phyloP scores from a whole-genome alignment of 495 filamentous ascomycete genomes.

The Hyaloscypha finlandica region DNA sequence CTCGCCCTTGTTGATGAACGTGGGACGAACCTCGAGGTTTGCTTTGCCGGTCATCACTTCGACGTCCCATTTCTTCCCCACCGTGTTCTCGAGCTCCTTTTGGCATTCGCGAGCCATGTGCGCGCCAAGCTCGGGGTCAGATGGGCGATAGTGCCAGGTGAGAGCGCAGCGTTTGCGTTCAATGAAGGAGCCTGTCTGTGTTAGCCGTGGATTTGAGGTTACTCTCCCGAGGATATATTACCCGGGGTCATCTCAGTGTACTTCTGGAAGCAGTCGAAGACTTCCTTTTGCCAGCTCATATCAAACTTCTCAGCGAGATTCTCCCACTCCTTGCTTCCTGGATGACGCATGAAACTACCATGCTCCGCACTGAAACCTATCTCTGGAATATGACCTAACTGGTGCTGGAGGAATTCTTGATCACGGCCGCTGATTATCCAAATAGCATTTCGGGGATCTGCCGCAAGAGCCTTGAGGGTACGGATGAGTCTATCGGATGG shows the following conservation, averaged over 20 bases:
- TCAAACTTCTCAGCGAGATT: conserved; percentile 79
- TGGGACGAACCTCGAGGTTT: conserved; percentile 94
- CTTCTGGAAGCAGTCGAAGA: conserved; percentile 76
- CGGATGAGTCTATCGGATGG: conserved; percentile 80
- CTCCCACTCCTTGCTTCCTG: conserved; percentile 73
- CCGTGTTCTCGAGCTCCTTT: conserved; percentile 69
- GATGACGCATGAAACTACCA: conserved; percentile 87
- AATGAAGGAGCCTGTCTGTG: conserved; percentile 70
- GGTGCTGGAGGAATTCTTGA: conserved; percentile 81
- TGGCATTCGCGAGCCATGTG: conserved; percentile 77
- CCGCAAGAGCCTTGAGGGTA: conserved; percentile 75
- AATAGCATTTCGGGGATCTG: conserved; percentile 80
- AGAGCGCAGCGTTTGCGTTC: conserved; percentile 89
- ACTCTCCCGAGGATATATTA: conserved; percentile 31
- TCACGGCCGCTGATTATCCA: conserved; percentile 98
- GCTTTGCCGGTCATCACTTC: conserved; percentile 96
- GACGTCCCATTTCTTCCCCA: conserved; percentile 77
- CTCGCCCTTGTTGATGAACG: conserved; percentile 93
- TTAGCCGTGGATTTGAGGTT: conserved; percentile 30
- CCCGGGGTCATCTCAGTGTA: conserved; percentile 85
- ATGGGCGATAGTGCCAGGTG: conserved; percentile 95
- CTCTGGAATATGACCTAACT: conserved; percentile 81
- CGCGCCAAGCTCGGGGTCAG: conserved; percentile 78
- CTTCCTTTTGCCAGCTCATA: conserved; percentile 87
- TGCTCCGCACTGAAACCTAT: conserved; percentile 94